Evolutionary conservation across 257 asterid species (phyloP).

Genomic region (Ehretia macrophylla): DNA sequence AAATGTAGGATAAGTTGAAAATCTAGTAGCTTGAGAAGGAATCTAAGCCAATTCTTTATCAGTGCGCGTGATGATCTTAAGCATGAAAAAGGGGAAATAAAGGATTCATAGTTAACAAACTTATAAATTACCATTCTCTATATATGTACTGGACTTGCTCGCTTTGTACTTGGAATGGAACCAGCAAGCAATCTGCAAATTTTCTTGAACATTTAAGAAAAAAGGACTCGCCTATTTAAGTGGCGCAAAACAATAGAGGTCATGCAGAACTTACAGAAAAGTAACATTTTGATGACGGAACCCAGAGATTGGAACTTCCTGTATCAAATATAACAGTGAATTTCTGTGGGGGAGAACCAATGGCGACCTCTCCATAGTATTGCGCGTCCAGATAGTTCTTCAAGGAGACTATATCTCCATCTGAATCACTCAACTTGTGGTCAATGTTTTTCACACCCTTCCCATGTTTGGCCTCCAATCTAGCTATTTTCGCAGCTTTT

Average conservation of each 20-base stretch:
- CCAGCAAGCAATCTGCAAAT: constrained; percentile 83
- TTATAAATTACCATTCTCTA: constrained; percentile 72
- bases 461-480: constrained; percentile 38
- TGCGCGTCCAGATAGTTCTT: constrained; percentile 94
- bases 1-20: neutral
- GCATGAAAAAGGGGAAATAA: too few relatives aligned
- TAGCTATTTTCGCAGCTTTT: constrained; percentile 51
- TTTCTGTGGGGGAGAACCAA: constrained; percentile 92
- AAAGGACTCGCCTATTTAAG: neutral
- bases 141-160: constrained; percentile 63
- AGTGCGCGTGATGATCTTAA: too few relatives aligned
- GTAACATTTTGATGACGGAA: constrained; percentile 86
- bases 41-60: too few relatives aligned
- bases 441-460: constrained; percentile 28
- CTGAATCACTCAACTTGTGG: constrained; percentile 20
- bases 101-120: neutral
- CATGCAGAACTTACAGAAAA: constrained; percentile 67
- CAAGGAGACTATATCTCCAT: constrained; percentile 45
- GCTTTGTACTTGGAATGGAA: constrained; percentile 75
- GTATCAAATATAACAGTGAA: constrained; percentile 88
- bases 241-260: neutral
- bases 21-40: neutral
- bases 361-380: constrained; percentile 80
- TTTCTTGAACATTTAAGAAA: neutral
- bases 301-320: constrained; percentile 97